Base-by-base conservation (phyloP, 768 basidiomycete genomes). In the Termitomyces sp. region DNA sequence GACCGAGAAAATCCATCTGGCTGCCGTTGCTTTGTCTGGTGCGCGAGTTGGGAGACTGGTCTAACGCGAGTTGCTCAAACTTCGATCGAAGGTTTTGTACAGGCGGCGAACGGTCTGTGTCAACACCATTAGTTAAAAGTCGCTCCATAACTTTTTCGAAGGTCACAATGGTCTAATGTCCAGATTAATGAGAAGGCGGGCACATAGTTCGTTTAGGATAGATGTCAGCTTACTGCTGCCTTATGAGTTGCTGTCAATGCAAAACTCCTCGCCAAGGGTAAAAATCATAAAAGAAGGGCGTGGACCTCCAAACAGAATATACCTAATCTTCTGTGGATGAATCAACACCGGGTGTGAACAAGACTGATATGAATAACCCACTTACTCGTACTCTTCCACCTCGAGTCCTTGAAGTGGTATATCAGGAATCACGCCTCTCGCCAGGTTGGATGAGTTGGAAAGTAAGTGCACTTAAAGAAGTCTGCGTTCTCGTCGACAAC, bases 11-110 rank as follows among this genome's bases (percentile, higher is more conserved):
- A 8, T 65, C 65, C 49, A 61, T 57, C 47, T 51, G 53, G 56
- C 53, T 46, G 31, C 44, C 55, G 46, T 36, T 56, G 46, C 27
- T 44, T 32, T 36, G 44, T 29, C 59, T 46, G 2, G 51, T 34
- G n/a, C 50, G 32, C 43, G 48, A 51, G 32, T 56, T 55, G 44
- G 59, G 31, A 44, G 62, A 63, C 24, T 48, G 51, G 27, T 59
- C 42, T 34, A 52, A 72, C 4, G 87, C 85, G 26, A 89, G 71
- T 63, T 84, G 79, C 67, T 92, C 89, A 65, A 90, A 92, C 64
- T 75, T 81, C 31, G 86, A 88, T 46, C 81, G 81, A 18, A 92
- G 75, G 59, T 78, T 88, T 69, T 80, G 85, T 53, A 91, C 88
- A 2, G 88, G 84, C 39, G 82, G 81, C 18, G 79, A 74, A 37